A percentile compares a stretch with the other conserved stretches of the same genome.
phyloP scores from a whole-genome alignment of 2,329 filamentous ascomycete genomes.

The Gaeumannomyces sp. region DNA sequence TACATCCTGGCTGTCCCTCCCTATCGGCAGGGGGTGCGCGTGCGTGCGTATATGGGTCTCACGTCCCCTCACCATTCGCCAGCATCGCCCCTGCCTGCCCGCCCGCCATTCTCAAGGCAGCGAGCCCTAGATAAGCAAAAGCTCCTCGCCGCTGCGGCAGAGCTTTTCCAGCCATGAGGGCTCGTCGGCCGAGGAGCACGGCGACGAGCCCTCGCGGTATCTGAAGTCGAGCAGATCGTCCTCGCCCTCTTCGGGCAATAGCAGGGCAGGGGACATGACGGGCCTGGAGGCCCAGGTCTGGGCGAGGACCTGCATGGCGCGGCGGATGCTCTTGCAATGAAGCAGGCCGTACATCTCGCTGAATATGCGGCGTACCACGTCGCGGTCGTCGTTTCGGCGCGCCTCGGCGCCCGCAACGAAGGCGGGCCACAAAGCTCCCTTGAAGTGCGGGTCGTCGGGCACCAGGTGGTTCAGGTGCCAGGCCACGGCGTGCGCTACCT shows the following conservation, averaged over 20 bases:
- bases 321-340: neutral
- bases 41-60: too few species aligned
- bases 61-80: too few species aligned
- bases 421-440: conserved; percentile 13
- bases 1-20: too few species aligned
- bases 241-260: neutral
- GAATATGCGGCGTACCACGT: neutral
- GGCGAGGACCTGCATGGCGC: conserved; percentile 5
- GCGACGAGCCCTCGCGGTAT: too few species aligned
- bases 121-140: neutral
- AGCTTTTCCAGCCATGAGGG: conserved; percentile 6
- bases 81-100: too few species aligned
- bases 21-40: too few species aligned
- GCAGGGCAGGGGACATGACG: neutral
- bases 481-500: neutral
- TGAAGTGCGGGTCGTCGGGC: conserved; percentile 13
- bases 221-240: neutral
- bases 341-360: conserved; percentile 1
- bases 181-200: neutral
- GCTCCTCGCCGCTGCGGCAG: neutral
- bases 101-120: too few species aligned
- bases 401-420: conserved; percentile 13
- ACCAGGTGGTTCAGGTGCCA: conserved; percentile 11
- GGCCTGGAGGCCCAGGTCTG: conserved; percentile 10
- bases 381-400: neutral